Evolutionary conservation across 1,284 basidiomycete species (phyloP), one percentile per base, ranked within the genome.

Genomic region (Trichosporon coremiiforme): DNA sequence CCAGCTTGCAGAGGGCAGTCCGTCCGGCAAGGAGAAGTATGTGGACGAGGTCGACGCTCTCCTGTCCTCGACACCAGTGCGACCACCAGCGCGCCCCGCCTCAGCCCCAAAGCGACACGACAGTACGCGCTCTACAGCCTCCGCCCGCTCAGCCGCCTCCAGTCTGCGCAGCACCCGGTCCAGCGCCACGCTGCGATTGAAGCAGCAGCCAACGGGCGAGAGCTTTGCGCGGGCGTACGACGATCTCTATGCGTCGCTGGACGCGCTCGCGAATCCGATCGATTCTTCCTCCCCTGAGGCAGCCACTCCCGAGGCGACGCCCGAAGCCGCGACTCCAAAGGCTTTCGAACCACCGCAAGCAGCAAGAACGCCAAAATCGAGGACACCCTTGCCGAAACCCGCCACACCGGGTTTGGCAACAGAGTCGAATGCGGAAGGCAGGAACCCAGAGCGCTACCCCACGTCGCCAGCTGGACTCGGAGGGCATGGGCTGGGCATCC

Each of bases 211-310:
- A n/a, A 70, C 71, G 3, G 69, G 71, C 22, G 62, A 66, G 15
- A 55, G 60, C 15, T 35, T 71, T 45, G 65, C 50, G 60, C 22
- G 69, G 50, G 63, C 66, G n/a, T 82, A 80, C 68, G 76, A 81
- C 70, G 78, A 77, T 41, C 75, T 82, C 64, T 73, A 80, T 33
- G 75, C 77, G 13, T 73, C 76, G 20, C 77, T 82, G 36, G 77
- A 82, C 68, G 75, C 74, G 12, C 75, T 81, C 15, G 79, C 77
- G n/a, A 64, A 66, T 13, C 69, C 70, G 13, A 45, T 66, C 17
- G 25, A 45, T 22, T 38, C 17, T 31, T 63, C 65, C 33, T 36
- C 65, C 4, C 29, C 10, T 10, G 22, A 62, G 29, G 31, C 36
- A 64, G 29, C 53, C 67, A 15, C 63, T 12, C 57, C 57, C 20